These are phyloP conservation scores for Petunia secreta DNA, from an alignment of 257 asterid species.

Conservation along the genomic window DNA sequence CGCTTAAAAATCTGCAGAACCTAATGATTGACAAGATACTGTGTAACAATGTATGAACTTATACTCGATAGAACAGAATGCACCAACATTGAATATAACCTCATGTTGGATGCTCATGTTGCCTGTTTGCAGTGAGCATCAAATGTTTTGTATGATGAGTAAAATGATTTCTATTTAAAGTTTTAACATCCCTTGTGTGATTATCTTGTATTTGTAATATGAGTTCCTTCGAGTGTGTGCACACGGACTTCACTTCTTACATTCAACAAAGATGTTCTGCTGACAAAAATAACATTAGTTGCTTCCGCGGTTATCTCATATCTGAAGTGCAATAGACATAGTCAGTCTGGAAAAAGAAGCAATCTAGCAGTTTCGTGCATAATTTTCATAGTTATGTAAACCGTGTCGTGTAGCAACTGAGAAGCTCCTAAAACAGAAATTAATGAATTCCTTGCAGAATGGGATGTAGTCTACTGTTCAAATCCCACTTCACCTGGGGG, in stretches of 20 bases:
- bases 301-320: not conserved
- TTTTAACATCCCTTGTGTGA: not conserved
- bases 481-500: conserved; percentile 96
- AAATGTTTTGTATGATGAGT: not conserved
- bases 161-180: not conserved
- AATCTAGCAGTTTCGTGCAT: not conserved
- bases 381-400: not conserved
- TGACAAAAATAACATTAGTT: not conserved
- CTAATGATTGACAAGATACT: not conserved
- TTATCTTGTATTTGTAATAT: not conserved
- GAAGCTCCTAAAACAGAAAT: not conserved
- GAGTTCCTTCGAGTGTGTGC: not conserved
- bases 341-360: too few species aligned
- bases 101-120: not conserved
- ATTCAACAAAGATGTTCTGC: not conserved
- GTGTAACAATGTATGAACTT: not conserved
- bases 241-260: not conserved
- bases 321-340: not conserved
- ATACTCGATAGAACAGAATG: not conserved
- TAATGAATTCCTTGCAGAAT: conserved; percentile 50
- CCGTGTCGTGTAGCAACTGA: not conserved
- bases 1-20: not conserved
- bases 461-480: conserved; percentile 90
- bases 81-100: too few species aligned
- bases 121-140: not conserved